phyloP scores from a whole-genome alignment of 345 rosid species.

The Ailanthus altissimus region DNA sequence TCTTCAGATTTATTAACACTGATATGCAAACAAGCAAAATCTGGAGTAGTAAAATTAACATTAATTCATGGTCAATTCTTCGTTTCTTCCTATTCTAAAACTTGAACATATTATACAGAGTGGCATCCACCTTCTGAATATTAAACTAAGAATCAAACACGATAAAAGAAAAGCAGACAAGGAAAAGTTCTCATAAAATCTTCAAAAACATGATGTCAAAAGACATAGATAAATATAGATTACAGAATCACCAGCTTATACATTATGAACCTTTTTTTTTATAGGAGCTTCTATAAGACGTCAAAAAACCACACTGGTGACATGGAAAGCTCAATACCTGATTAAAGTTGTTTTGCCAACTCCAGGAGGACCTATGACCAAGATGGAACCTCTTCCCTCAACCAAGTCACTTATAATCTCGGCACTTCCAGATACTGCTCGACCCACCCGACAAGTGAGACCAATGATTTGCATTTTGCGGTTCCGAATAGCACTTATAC shows the following conservation, averaged over 20 bases:
- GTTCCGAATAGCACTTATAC: constrained; percentile 93
- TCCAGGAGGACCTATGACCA: constrained; percentile 94
- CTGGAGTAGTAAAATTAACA: background rate
- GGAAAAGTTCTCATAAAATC: background rate
- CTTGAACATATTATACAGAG: background rate
- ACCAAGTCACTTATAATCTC: constrained; percentile 79
- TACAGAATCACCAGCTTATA: background rate
- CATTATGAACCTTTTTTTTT: background rate
- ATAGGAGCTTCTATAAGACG: background rate
- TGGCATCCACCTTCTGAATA: background rate
- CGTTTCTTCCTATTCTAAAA: background rate
- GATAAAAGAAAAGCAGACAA: background rate
- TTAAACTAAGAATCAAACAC: background rate
- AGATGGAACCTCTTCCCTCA: constrained; percentile 83
- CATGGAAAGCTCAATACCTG: constrained; percentile 47
- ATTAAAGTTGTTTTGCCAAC: constrained; percentile 98
- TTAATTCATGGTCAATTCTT: background rate
- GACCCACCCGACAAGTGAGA: constrained; percentile 93
- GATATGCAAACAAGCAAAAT: background rate
- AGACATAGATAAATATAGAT: background rate
- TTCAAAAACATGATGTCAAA: background rate
- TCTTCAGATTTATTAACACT: constrained; percentile 20
- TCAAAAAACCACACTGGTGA: background rate
- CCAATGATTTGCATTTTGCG: constrained; percentile 87
- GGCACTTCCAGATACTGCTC: constrained; percentile 91